Evolutionary conservation across 2,329 filamentous ascomycete genomes (phyloP), one percentile per base, ranked within the genome.

Genomic region (Cyphellophora europaea): DNA sequence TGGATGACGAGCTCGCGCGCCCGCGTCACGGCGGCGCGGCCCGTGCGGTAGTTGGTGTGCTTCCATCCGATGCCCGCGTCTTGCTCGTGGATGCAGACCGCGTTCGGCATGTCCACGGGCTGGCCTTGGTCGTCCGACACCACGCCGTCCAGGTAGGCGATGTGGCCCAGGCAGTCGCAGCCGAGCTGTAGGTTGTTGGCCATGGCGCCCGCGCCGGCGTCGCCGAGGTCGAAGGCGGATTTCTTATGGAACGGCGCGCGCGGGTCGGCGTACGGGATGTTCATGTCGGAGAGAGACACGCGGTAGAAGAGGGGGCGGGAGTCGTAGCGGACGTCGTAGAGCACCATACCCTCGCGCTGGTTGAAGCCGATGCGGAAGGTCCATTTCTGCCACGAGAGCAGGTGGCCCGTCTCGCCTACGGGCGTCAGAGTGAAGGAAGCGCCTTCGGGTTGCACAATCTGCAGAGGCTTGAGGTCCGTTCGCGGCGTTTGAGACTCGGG

Each of bases 11-110:
- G 58, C 51, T 82, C 76, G 16, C 79, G 66, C 43, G 72, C 75
- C 13, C 79, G 70, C 12, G 72, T 70, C 4, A 81, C 67, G 1
- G 73, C 77, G 2, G 78, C 76, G 6, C 74, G 65, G 0, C 71
- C 72, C 4, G 76, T 80, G 6, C 79, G 65, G 58, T 81, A 79
- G 54, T 83, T 82, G 32, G 76, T 82, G 57, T 83, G 79, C 51
- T 82, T 83, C 67, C 77, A 79, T 27, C 73, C 73, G 37, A 81
- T 75, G 3, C 79, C 79, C 15, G 66, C 72, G 45, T 83, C 79
- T 54, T 82, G 77, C 51, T 83, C 79, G 51, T 83, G 79, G 32
- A 82, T 67, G 50, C 79, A 82, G 23, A 83, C 63, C 10, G 76
- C 71, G 40, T 82, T 82, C n/a, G 76, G 70, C 62, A 80, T 70